These are phyloP conservation scores for Linnemannia schmuckeri DNA, from an alignment of 192 early-diverging fungal species.

Conservation along the genomic window DNA sequence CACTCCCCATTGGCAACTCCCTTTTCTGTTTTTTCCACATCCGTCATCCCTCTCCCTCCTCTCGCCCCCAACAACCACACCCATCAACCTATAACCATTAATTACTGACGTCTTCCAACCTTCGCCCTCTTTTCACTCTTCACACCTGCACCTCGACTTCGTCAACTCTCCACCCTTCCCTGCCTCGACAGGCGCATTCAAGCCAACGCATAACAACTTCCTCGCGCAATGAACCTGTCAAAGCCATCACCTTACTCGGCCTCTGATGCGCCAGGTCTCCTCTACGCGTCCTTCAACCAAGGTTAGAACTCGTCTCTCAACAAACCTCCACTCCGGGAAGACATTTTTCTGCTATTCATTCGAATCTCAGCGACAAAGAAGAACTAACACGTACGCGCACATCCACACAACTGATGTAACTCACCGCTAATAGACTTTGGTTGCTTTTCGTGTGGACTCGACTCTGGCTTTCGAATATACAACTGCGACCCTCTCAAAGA, in stretches of 20 bases:
- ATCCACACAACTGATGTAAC: not conserved
- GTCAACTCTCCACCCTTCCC: not conserved
- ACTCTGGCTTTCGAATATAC: constrained; percentile 87
- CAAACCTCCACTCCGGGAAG: not conserved
- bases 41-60: not conserved
- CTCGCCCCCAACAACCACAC: not conserved
- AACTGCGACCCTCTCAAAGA: constrained; percentile 88
- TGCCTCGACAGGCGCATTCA: not conserved
- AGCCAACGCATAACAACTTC: not conserved
- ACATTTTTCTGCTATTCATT: not conserved
- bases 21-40: not conserved
- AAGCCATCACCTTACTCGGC: constrained; percentile 61
- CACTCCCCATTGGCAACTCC: not conserved
- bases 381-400: not conserved
- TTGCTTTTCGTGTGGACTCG: constrained; percentile 86
- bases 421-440: constrained; percentile 68
- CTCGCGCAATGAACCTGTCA: constrained; percentile 57
- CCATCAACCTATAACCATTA: not conserved
- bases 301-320: constrained; percentile 4
- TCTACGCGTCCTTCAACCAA: constrained; percentile 87
- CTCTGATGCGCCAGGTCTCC: constrained; percentile 71
- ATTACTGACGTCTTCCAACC: not conserved
- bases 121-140: not conserved
- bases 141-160: not conserved
- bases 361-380: not conserved